A percentile compares a stretch with the other conserved stretches of the same genome.
Conservation (phyloP, 495 filamentous ascomycete species). For the Parathielavia hyrcaniae region DNA sequence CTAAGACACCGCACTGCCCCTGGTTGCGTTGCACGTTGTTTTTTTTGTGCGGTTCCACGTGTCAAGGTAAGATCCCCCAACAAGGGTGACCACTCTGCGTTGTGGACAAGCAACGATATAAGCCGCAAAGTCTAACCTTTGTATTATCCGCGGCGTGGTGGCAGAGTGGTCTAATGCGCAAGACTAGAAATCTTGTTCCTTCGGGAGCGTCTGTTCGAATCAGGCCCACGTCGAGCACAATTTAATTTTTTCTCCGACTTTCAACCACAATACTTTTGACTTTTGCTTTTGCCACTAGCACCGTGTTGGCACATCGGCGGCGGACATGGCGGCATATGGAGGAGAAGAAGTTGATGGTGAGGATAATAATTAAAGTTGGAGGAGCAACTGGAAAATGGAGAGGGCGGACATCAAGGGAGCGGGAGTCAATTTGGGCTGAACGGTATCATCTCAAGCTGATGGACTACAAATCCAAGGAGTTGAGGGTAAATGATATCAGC, state of each 20-base stretch:
- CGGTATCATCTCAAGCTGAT: slow-evolving; percentile 26
- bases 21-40: no score
- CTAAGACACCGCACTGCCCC: no score
- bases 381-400: slow-evolving; percentile 11
- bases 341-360: slow-evolving; percentile 9
- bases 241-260: not conserved
- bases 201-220: slow-evolving; percentile 15
- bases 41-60: no score
- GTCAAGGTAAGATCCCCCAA: no score
- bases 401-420: slow-evolving; percentile 6
- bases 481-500: slow-evolving; percentile 28
- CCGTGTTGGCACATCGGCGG: no score
- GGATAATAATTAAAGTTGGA: not conserved
- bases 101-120: no score
- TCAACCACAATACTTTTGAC: no score
- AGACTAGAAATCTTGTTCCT: slow-evolving; percentile 15
- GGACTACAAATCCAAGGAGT: slow-evolving; percentile 25
- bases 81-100: no score
- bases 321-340: not conserved
- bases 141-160: slow-evolving; percentile 14
- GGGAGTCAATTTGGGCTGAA: slow-evolving; percentile 32
- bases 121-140: no score
- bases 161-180: slow-evolving; percentile 15
- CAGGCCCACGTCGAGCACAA: slow-evolving; percentile 10
- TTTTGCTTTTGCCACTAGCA: no score